Evolutionary conservation across 805 yeast species (phyloP).

Genomic region (Saccharomycopsis sp.): DNA sequence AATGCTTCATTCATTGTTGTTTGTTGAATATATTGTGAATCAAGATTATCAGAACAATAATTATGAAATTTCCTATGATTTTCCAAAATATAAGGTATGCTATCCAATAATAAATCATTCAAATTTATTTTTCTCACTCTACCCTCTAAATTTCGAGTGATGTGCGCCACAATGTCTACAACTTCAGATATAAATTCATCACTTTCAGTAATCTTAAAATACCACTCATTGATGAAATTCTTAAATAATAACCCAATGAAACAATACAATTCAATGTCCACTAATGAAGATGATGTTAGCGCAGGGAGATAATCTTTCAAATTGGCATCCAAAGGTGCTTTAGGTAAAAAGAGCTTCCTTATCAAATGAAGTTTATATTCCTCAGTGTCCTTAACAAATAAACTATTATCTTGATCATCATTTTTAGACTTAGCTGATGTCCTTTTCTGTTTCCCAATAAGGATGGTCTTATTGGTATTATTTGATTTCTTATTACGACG

Average conservation of each 20-base stretch:
- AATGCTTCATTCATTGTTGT: slow-evolving; percentile 30
- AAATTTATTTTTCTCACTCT: slow-evolving; percentile 30
- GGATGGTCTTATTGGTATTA: not conserved
- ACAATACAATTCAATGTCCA: slow-evolving; percentile 41
- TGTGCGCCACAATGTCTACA: slow-evolving; percentile 32
- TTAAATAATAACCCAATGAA: slow-evolving; percentile 39
- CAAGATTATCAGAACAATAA: slow-evolving; percentile 26
- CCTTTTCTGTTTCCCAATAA: not conserved
- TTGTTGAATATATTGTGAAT: slow-evolving; percentile 29
- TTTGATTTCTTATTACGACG: slow-evolving; percentile 11
- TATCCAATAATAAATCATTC: slow-evolving; percentile 36
- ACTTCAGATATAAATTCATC: slow-evolving; percentile 37
- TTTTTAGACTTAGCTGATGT: no score
- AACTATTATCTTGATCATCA: not conserved
- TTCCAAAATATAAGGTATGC: slow-evolving; percentile 36
- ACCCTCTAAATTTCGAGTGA: slow-evolving; percentile 33
- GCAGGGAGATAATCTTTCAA: slow-evolving; percentile 30
- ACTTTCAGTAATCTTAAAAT: slow-evolving; percentile 35
- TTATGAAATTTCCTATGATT: slow-evolving; percentile 31
- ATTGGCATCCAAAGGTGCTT: slow-evolving; percentile 19
- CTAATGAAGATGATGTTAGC: slow-evolving; percentile 32
- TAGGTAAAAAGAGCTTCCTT: slow-evolving; percentile 26
- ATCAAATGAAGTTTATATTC: slow-evolving; percentile 27
- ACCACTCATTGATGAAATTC: slow-evolving; percentile 44
- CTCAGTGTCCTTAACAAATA: slow-evolving; percentile 23